Evolutionary conservation across 2,329 filamentous ascomycete species (phyloP), one percentile per base, ranked within the genome.

Genomic region (Aspergillus ochraceoroseus): DNA sequence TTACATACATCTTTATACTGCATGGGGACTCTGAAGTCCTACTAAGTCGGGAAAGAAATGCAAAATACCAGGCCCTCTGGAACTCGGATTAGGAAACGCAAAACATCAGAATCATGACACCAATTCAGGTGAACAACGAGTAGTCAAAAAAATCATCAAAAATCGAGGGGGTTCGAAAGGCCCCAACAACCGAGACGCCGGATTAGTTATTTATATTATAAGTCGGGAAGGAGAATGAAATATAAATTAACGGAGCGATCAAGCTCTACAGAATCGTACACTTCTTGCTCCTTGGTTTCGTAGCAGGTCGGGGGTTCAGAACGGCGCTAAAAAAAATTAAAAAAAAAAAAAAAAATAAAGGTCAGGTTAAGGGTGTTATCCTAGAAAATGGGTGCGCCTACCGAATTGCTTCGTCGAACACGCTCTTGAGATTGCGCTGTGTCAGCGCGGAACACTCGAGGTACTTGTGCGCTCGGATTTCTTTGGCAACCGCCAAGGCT

Each of bases 351-450:
- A 22, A 33, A 23, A n/a, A 26, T 19, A n/a, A 11, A 5, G 4
- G 28, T 25, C 13, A 29, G n/a, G n/a, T n/a, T n/a, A n/a, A n/a
- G n/a, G n/a, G n/a, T n/a, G n/a, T n/a, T n/a, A n/a, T n/a, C n/a
- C n/a, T n/a, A n/a, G n/a, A n/a, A n/a, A n/a, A n/a, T n/a, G n/a
- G n/a, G n/a, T n/a, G n/a, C n/a, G n/a, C 83, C 56, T 72, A 96
- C 92, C 92, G 83, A 63, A 98, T 98, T 22, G 92, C 92, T 70
- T 95, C 90, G 62, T 98, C 92, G 63, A 98, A 98, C 33, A 98
- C 92, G 59, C 87, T 94, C 82, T 98, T 98, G 56, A 98, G 70
- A 67, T 95, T 95, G 61, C 90, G 77, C 74, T 96, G 92, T 25
- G 92, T 98, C 54, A 98, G 74, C 32, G 92, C 92, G 37, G 92